phyloP scores from a whole-genome alignment of 2,329 filamentous ascomycete species.

The Trichophyton schoenleinii region DNA sequence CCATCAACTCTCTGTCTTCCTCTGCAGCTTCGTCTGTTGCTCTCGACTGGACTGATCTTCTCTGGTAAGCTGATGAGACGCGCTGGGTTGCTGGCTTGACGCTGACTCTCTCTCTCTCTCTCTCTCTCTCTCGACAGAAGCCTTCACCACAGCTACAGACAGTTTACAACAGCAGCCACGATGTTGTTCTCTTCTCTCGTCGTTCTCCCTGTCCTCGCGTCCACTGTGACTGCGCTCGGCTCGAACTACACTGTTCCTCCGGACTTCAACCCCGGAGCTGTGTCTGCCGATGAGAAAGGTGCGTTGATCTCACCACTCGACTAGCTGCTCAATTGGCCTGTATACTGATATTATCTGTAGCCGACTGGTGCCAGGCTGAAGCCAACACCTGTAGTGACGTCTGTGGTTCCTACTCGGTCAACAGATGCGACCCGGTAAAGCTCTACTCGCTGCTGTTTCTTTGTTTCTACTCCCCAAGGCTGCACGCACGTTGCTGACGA shows the following conservation, averaged over 20 bases:
- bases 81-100: not conserved
- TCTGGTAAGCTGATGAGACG: not conserved
- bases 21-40: not conserved
- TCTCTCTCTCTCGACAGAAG: not conserved
- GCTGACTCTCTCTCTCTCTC: not conserved
- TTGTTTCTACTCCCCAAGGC: not conserved
- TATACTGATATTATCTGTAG: slow-evolving; percentile 19
- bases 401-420: slow-evolving; percentile 40
- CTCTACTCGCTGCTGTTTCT: slow-evolving; percentile 8
- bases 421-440: slow-evolving; percentile 47
- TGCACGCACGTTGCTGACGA: slow-evolving; percentile 10
- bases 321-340: not conserved
- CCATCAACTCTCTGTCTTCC: not conserved
- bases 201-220: slow-evolving; percentile 35
- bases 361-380: slow-evolving; percentile 47
- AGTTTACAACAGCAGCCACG: not conserved
- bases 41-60: not conserved
- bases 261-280: slow-evolving; percentile 31
- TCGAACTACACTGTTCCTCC: slow-evolving; percentile 21
- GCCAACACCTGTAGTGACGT: slow-evolving; percentile 48
- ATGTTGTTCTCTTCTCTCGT: slow-evolving; percentile 36
- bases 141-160: not conserved
- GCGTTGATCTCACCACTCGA: slow-evolving; percentile 8
- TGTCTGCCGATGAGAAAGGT: slow-evolving; percentile 27
- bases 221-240: slow-evolving; percentile 34